phyloP scores from a whole-genome alignment of 2,329 filamentous ascomycete species.

The Cladorrhinum sp. region DNA sequence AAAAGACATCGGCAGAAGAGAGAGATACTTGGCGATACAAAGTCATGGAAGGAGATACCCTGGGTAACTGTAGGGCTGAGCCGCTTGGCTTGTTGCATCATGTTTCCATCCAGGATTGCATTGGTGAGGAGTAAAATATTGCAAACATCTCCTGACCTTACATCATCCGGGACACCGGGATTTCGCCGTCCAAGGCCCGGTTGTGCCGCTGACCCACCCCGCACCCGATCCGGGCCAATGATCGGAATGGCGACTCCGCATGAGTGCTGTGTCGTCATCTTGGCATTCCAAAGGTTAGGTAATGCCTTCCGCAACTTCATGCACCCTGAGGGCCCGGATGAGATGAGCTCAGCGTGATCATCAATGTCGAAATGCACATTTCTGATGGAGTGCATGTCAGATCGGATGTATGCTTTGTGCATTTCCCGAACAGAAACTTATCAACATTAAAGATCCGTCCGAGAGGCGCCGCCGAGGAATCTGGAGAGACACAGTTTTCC shows the following conservation, averaged over 20 bases:
- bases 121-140: too few relatives aligned
- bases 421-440: not conserved
- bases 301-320: not conserved
- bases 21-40: not conserved
- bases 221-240: not conserved
- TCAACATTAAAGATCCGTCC: not conserved
- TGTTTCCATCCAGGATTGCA: not conserved
- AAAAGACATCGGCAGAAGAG: not conserved
- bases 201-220: not conserved
- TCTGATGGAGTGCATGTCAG: not conserved
- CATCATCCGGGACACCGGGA: not conserved
- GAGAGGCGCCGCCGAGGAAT: constrained; percentile 1
- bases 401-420: constrained; percentile 1
- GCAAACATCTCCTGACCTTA: not conserved
- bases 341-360: constrained; percentile 4
- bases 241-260: constrained; percentile 10
- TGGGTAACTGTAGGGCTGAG: not conserved
- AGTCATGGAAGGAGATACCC: not conserved
- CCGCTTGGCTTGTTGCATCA: not conserved
- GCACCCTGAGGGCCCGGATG: not conserved
- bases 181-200: not conserved
- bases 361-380: constrained; percentile 1
- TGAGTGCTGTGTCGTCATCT: constrained; percentile 5
- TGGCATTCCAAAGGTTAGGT: constrained; percentile 4
- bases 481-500: not conserved